phyloP scores from a whole-genome alignment of 75 land plant genomes.

The Cryptomeria japonica region DNA sequence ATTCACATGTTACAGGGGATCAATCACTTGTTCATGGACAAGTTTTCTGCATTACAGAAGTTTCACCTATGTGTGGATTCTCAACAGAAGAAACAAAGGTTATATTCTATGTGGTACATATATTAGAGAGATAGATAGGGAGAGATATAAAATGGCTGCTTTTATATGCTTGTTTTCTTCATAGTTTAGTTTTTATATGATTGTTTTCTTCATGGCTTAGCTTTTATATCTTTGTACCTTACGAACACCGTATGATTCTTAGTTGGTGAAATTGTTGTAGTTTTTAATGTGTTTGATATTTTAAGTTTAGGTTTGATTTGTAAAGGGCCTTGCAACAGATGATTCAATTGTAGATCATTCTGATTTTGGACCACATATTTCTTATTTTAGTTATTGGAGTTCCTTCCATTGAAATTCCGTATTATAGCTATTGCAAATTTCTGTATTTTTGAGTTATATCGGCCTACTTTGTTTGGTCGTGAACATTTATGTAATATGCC shows the following conservation, averaged over 20 bases:
- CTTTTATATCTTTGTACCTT: no score
- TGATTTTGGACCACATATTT: no score
- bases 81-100: constrained; percentile 84
- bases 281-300: background rate
- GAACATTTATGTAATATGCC: no score
- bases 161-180: background rate
- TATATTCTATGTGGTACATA: background rate
- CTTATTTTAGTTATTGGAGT: background rate
- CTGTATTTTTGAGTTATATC: no score
- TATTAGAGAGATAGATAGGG: background rate
- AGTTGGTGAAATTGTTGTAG: background rate
- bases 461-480: no score
- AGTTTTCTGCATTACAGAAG: constrained; percentile 64
- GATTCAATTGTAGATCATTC: no score
- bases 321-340: no score
- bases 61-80: constrained; percentile 78
- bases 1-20: constrained; percentile 6
- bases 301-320: no score
- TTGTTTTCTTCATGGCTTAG: background rate
- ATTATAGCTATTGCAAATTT: no score
- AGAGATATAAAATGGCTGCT: background rate
- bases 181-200: no score
- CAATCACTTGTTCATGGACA: constrained; percentile 22
- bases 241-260: background rate
- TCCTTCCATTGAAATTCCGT: background rate